These are phyloP conservation scores for Candida alai DNA, from an alignment of 805 yeast species.

Conservation along the genomic window DNA sequence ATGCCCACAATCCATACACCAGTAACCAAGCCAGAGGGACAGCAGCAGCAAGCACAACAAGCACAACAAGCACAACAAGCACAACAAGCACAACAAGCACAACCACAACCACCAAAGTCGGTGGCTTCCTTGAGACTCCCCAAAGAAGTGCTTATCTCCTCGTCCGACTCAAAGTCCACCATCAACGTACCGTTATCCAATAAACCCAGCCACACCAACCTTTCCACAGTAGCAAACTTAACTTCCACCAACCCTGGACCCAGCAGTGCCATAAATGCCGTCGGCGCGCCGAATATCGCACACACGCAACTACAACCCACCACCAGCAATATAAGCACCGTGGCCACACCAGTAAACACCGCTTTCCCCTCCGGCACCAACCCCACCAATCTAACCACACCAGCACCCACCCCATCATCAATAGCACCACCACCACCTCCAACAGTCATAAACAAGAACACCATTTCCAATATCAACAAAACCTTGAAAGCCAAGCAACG, in stretches of 20 bases:
- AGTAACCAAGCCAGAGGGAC: too few species aligned
- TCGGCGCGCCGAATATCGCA: neutral
- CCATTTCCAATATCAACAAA: constrained; percentile 39
- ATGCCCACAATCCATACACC: too few species aligned
- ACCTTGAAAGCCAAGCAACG: constrained; percentile 42
- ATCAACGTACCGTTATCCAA: neutral
- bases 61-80: neutral
- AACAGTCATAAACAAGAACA: constrained; percentile 21
- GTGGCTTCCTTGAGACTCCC: constrained; percentile 5
- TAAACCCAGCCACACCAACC: constrained; percentile 2
- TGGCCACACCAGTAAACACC: neutral
- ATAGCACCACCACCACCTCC: constrained; percentile 8
- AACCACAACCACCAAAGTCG: constrained; percentile 1
- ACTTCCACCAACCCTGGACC: neutral
- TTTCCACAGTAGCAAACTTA: neutral
- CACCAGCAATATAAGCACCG: neutral
- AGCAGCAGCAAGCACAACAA: too few species aligned
- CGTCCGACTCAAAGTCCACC: constrained; percentile 1
- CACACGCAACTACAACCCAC: neutral
- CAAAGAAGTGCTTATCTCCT: constrained; percentile 2
- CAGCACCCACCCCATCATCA: neutral
- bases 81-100: neutral
- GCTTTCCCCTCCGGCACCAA: neutral
- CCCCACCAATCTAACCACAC: neutral
- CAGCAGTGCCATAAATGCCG: neutral